Percentiles rank a stretch among this genome's conserved stretches.
Conservation (phyloP, 805 yeast genomes). For the Metschnikowia amazonensis region DNA sequence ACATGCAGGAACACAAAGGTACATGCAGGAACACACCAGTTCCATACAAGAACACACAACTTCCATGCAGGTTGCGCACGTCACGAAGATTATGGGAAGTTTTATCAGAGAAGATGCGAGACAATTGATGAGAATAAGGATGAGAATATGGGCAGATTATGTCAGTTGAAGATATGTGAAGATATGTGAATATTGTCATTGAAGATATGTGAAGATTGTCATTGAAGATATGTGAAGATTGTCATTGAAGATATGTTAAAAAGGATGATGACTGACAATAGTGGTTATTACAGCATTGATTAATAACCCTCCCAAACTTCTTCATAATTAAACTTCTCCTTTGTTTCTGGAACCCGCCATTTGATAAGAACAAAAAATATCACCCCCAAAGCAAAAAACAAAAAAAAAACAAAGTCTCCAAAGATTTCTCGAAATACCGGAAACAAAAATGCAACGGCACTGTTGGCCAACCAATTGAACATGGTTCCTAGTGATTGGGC, state of each 20-base stretch:
- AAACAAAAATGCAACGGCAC: slow-evolving; percentile 30
- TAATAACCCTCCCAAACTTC: slow-evolving; percentile 26
- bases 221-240: too few relatives aligned
- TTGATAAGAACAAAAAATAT: slow-evolving; percentile 20
- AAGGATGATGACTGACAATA: too few relatives aligned
- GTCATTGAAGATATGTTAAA: too few relatives aligned
- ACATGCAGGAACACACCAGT: neutral
- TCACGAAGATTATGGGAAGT: neutral
- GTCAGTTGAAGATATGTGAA: too few relatives aligned
- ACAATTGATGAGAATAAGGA: too few relatives aligned
- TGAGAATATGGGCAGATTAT: too few relatives aligned
- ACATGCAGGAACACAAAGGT: neutral
- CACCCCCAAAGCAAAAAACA: slow-evolving; percentile 23
- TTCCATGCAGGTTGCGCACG: too few relatives aligned
- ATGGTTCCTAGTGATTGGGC: slow-evolving; percentile 37
- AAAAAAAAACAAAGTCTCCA: slow-evolving; percentile 28
- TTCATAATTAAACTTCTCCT: slow-evolving; percentile 21
- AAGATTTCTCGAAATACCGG: slow-evolving; percentile 26
- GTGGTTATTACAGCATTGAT: too few relatives aligned
- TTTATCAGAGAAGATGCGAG: too few relatives aligned
- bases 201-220: too few relatives aligned
- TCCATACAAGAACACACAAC: too few relatives aligned
- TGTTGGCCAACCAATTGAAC: slow-evolving; percentile 34
- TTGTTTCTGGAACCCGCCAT: slow-evolving; percentile 33
- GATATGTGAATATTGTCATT: too few relatives aligned